A percentile compares a stretch with the other conserved stretches of the same genome.
Evolutionary conservation across 345 rosid species (phyloP).

Genomic region (Gossypium ekmanianum): DNA sequence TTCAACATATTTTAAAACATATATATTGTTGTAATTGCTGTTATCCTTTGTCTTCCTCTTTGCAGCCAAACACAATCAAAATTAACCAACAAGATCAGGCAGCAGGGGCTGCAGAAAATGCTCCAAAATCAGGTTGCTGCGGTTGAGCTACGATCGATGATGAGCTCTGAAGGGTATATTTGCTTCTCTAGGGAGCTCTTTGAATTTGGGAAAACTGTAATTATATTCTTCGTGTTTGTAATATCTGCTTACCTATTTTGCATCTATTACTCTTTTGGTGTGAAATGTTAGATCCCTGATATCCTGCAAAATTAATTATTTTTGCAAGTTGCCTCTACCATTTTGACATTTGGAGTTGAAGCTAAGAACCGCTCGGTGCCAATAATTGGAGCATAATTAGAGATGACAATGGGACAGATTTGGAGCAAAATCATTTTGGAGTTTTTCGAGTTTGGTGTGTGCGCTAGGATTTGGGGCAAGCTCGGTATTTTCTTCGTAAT

Average conservation of each 20-base stretch:
- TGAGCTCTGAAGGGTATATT: slow-evolving; percentile 25
- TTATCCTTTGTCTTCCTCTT: neutral
- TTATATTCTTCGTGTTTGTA: slow-evolving; percentile 36
- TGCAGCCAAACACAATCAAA: slow-evolving; percentile 58
- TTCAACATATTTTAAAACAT: neutral
- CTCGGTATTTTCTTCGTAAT: too few species aligned
- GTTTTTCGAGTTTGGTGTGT: too few species aligned
- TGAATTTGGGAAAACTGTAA: slow-evolving; percentile 25
- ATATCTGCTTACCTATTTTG: slow-evolving; percentile 33
- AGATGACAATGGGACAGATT: neutral
- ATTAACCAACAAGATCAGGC: slow-evolving; percentile 50
- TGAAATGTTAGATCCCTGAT: slow-evolving; percentile 36
- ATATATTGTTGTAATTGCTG: neutral
- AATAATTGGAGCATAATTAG: neutral
- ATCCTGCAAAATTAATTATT: slow-evolving; percentile 29
- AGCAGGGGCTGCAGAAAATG: slow-evolving; percentile 28
- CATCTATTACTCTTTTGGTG: slow-evolving; percentile 27
- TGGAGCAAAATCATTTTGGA: neutral
- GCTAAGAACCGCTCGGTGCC: neutral
- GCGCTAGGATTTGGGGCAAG: too few species aligned
- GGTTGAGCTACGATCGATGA: slow-evolving; percentile 27
- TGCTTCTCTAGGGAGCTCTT: slow-evolving; percentile 19
- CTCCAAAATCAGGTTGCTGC: slow-evolving; percentile 51
- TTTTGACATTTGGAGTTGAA: neutral
- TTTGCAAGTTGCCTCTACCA: neutral